Base-by-base conservation (phyloP, 2,329 filamentous ascomycete genomes). In the Aspergillus quadricinctus region DNA sequence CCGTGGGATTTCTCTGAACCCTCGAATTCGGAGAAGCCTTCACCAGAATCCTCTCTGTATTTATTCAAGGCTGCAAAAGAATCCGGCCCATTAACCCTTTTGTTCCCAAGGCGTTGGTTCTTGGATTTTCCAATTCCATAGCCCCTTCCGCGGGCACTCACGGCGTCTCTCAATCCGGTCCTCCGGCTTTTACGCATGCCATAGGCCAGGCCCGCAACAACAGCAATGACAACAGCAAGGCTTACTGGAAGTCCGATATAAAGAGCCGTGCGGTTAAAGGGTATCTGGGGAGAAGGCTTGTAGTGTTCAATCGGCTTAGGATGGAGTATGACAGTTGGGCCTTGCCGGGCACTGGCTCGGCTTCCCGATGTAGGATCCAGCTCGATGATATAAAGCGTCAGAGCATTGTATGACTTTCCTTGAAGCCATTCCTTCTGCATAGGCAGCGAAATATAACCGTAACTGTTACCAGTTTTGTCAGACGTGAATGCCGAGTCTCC, bases 341-440 rank as follows among this genome's bases (percentile, higher is more conserved):
- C 75, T 21, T 68, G 61, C 40, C 65, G 68, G 31, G 58, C 61
- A 56, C 59, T 69, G 25, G 64, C 63, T 49, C 64, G 61, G 17
- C 64, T 55, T 7, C 65, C 63, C 31, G 66, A 64, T 1, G 67
- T 62, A 25, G 65, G 58, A 31, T 68, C 64, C 40, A 68, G 66
- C 49, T 69, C 65, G 31, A 75, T 62, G 27, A 76, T 70, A 50
- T 70, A 70, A 28, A 74, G 59, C 7, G 74, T 72, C 46, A 78
- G 62, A 48, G 73, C 72, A 59, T 75, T 76, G 40, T 63, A 62
- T 7, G 62, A 35, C 49, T 72, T 67, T 5, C 56, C 72, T 54
- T 75, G 72, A 41, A 77, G 66, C 75, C 74, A 77, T n/a, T 66
- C 66, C 52, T 73, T 67, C 27, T 69, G 62, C 68, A 75, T 76